Evolutionary conservation across 2,329 filamentous ascomycete genomes (phyloP).

Genomic region (Pezicula carpinea): DNA sequence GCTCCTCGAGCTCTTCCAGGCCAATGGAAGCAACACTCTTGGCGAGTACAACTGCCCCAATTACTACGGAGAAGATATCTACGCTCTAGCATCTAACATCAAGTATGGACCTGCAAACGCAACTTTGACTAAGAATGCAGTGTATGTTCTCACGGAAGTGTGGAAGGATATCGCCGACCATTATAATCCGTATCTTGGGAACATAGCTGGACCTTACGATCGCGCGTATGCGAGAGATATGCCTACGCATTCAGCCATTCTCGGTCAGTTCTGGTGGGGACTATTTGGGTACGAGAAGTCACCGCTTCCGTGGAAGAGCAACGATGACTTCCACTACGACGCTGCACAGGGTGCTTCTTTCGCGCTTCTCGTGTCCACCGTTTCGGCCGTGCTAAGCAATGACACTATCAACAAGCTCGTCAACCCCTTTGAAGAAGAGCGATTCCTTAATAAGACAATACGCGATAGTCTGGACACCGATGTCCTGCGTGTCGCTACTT

Average conservation of each 20-base stretch:
- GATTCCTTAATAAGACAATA: constrained; percentile 32
- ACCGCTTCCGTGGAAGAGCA: constrained; percentile 32
- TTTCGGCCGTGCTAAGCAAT: constrained; percentile 25
- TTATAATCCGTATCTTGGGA: constrained; percentile 54
- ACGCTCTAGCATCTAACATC: constrained; percentile 39
- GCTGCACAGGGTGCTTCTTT: constrained; percentile 36
- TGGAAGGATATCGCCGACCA: constrained; percentile 48
- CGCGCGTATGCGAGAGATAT: constrained; percentile 58
- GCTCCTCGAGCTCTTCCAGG: constrained; percentile 51
- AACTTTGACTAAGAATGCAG: constrained; percentile 46
- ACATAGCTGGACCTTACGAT: constrained; percentile 61
- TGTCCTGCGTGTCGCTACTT: constrained; percentile 29
- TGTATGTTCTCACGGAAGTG: constrained; percentile 43
- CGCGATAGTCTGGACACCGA: constrained; percentile 30
- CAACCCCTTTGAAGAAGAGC: constrained; percentile 30
- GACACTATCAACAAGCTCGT: constrained; percentile 28
- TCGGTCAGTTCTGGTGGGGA: constrained; percentile 39
- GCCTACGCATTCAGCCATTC: constrained; percentile 39
- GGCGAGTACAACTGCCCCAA: constrained; percentile 52
- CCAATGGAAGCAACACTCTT: constrained; percentile 43
- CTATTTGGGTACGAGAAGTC: constrained; percentile 36
- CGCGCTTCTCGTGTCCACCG: constrained; percentile 33
- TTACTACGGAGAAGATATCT: constrained; percentile 54
- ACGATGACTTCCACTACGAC: constrained; percentile 37
- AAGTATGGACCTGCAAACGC: constrained; percentile 52